phyloP scores from a whole-genome alignment of 139 green algal genomes.

The Gonium pectorale region DNA sequence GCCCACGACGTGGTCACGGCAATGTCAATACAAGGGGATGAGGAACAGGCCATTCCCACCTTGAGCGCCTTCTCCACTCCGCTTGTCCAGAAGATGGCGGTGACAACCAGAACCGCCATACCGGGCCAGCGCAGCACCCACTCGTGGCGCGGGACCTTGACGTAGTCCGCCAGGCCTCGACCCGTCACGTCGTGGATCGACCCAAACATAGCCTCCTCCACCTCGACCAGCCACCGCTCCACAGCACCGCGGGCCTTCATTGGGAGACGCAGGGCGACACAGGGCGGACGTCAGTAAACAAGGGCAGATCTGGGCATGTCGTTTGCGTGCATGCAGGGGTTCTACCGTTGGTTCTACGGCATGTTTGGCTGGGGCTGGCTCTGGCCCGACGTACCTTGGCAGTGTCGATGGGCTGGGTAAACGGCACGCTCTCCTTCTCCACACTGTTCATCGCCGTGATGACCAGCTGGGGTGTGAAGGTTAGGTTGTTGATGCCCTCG shows the following conservation, averaged over 20 bases:
- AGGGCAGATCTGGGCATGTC: no score
- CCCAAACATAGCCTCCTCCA: conserved; percentile 80
- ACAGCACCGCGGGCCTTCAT: conserved; percentile 72
- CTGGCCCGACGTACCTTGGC: conserved; percentile 46
- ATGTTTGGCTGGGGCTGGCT: no score
- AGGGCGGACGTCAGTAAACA: no score
- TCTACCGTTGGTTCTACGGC: no score
- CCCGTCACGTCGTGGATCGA: conserved; percentile 72
- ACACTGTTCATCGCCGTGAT: conserved; percentile 80
- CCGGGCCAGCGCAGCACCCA: conserved; percentile 88
- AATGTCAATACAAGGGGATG: no score
- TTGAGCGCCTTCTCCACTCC: conserved; percentile 43
- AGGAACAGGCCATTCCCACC: not conserved
- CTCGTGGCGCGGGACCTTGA: conserved; percentile 52
- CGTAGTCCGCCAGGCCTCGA: conserved; percentile 67
- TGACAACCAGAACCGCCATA: conserved; percentile 81
- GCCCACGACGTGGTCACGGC: no score
- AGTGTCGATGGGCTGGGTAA: conserved; percentile 66
- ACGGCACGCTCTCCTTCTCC: conserved; percentile 78
- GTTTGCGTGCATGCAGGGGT: no score
- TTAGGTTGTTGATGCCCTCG: conserved; percentile 74
- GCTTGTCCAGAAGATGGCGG: conserved; percentile 80
- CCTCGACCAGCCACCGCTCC: conserved; percentile 86
- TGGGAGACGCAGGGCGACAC: no score
- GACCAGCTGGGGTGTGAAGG: conserved; percentile 74